These are phyloP conservation scores for Edaphochlamys debaryana DNA, from an alignment of 139 green algal genomes.

Conservation along the genomic window DNA sequence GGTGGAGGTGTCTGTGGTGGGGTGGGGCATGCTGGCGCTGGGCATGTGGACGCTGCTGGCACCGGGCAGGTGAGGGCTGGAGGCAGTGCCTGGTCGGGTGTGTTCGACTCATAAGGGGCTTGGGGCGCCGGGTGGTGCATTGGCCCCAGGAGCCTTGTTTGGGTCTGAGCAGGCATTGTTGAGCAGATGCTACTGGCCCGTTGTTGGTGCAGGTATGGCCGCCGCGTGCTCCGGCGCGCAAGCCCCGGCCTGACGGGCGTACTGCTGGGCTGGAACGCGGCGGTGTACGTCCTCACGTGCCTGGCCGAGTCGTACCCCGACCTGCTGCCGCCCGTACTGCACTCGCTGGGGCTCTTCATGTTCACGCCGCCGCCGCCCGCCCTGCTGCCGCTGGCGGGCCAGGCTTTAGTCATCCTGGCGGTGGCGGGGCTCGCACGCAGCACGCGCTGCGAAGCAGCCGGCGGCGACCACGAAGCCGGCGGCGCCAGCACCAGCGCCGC, in stretches of 20 bases:
- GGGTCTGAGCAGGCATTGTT: no score
- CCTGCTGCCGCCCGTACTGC: constrained; percentile 24
- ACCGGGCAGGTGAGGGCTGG: constrained; percentile 20
- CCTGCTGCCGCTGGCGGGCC: constrained; percentile 29
- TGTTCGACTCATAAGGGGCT: no score
- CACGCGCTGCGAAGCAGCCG: neutral
- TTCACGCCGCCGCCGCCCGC: constrained; percentile 44
- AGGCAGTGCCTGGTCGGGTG: no score
- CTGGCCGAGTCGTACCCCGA: neutral
- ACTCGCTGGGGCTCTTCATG: constrained; percentile 52
- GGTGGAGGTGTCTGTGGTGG: constrained; percentile 50
- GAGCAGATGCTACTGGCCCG: no score
- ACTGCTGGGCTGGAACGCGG: constrained; percentile 34
- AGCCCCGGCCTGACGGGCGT: constrained; percentile 10
- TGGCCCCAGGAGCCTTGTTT: no score
- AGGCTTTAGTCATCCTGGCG: constrained; percentile 13
- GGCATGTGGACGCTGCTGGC: constrained; percentile 50
- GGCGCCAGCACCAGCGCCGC: neutral
- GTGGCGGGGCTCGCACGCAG: constrained; percentile 40
- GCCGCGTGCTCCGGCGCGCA: neutral
- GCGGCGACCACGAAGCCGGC: neutral
- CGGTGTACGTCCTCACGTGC: constrained; percentile 32
- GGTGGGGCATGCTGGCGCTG: constrained; percentile 30
- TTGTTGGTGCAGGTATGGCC: constrained; percentile 35
- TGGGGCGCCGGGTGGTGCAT: no score